Evolutionary conservation across 108 stramenopile genomes (phyloP), one percentile per base, ranked within the genome.

Genomic region (Discostella stelligeroides): DNA sequence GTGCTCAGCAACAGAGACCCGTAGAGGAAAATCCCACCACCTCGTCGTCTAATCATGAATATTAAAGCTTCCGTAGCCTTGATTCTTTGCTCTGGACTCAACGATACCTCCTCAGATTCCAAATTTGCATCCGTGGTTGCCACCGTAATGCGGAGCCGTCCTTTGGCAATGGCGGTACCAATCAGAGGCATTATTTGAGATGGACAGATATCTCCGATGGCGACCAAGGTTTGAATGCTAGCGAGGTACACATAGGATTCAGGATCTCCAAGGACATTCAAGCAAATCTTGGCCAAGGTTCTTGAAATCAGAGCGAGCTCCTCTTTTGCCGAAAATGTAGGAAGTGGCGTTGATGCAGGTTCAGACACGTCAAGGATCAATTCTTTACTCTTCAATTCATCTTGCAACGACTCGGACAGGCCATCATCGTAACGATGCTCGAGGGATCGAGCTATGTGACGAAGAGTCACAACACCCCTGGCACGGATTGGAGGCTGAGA

Each of bases 171-270:
- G 17, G 63, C 80, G 50, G 23, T 15, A 38, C 74, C 86, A 21
- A 88, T 49, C 21, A 84, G 11, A 6, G 92, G 86, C 17, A 93
- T 60, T 30, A 88, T 75, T 10, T 81, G 46, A 41, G 27, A 48
- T 29, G 89, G 87, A 38, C 59, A 60, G 12, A 82, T 64, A 68
- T 92, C 90, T 24, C 88, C 83, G 11, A 91, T 72, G 13, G 83
- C 75, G 29, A 87, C 90, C 49, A 95, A 60, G 27, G 91, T 86
- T 60, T 95, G 91, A 51, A 95, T 86, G 5, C 89, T 87, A 38
- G 94, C 94, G 21, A 95, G 80, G 45, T 86, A 95, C 27, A 95
- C 94, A 63, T 92, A 95, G 30, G 94, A 95, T 82, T 95, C 94
- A 15, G 74, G 18, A 72, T 95, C 94, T 7, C 73, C 63, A 38